Evolutionary conservation across 73 alveolate species (phyloP), one percentile per base, ranked within the genome.

Genomic region (Stentor coeruleus): DNA sequence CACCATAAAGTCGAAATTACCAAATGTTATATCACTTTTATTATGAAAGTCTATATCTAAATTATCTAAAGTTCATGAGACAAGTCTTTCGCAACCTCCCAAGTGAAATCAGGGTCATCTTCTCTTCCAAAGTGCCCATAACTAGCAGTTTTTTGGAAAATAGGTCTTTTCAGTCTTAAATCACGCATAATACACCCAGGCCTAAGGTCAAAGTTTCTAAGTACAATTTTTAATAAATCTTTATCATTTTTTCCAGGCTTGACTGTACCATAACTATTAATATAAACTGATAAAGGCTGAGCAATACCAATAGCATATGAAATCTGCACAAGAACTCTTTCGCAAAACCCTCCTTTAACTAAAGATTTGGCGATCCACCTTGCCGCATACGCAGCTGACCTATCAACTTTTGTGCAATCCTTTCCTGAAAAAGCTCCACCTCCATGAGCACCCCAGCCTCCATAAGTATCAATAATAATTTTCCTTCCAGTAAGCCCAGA

Each of bases 371-470:
- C 93, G 49, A 84, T 89, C 84, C 89, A 89, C 91, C 99, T 92
- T 74, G 96, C 95, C 57, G 93, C 93, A 95, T 97, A 97, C 30
- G 99, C 99, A 40, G 99, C 99, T 55, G 98, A 91, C 88, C 99
- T 93, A 85, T 97, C 99, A 76, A 97, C 99, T 93, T 97, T 97
- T 82, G 99, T 85, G 81, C 98, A 92, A 40, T 97, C 99, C 87
- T 97, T 97, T 74, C 99, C 99, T 3, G 99, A 94, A 96, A 97
- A 97, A 38, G 98, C 99, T 79, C 98, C 99, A 89, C 97, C 98
- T 83, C 97, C 98, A 81, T 95, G 97, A 35, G 98, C 94, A 76
- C 96, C 92, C 98, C 98, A 93, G 38, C 99, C 99, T 42, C 99
- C 99, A 88, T 96, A 96, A 39, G 99, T 96, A 84, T 96, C 99